Conservation (phyloP, 768 basidiomycete genomes). For the Baorangia bicolor region DNA sequence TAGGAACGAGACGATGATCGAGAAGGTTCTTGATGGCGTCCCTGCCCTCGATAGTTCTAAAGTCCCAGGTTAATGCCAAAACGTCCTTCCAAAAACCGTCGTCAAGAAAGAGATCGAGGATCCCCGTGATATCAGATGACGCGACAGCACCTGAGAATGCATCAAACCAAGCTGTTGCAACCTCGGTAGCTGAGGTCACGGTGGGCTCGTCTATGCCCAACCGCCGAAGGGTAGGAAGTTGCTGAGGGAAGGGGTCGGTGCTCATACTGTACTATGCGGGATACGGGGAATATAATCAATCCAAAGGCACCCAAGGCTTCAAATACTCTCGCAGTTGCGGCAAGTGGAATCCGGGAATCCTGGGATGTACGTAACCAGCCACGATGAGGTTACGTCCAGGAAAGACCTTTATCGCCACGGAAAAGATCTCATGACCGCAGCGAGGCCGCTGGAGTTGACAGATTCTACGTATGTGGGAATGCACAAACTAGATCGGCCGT, state of each 20-base stretch:
- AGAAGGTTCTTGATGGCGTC: slow-evolving; percentile 40
- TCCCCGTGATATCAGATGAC: slow-evolving; percentile 13
- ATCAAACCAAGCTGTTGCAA: slow-evolving; percentile 27
- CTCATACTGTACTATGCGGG: slow-evolving; percentile 9
- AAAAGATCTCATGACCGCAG: background rate
- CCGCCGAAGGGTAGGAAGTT: slow-evolving; percentile 30
- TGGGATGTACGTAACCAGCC: too few relatives aligned
- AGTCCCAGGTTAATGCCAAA: slow-evolving; percentile 54
- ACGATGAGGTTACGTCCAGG: background rate
- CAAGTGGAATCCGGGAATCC: background rate
- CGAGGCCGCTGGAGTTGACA: background rate
- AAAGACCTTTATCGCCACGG: background rate
- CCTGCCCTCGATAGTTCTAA: slow-evolving; percentile 47
- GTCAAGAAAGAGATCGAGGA: slow-evolving; percentile 29
- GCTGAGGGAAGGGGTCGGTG: slow-evolving; percentile 22
- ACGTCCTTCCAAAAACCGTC: slow-evolving; percentile 51
- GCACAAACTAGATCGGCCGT: background rate
- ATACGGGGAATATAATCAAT: background rate
- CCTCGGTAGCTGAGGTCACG: slow-evolving; percentile 17
- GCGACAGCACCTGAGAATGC: slow-evolving; percentile 23
- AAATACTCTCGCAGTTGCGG: background rate
- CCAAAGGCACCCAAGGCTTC: background rate
- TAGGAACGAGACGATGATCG: slow-evolving; percentile 35
- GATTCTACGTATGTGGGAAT: background rate
- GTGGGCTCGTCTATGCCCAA: slow-evolving; percentile 25